These are phyloP conservation scores for Aegilops longissima DNA, from an alignment of 176 grass and related monocot genomes.

Conservation along the genomic window DNA sequence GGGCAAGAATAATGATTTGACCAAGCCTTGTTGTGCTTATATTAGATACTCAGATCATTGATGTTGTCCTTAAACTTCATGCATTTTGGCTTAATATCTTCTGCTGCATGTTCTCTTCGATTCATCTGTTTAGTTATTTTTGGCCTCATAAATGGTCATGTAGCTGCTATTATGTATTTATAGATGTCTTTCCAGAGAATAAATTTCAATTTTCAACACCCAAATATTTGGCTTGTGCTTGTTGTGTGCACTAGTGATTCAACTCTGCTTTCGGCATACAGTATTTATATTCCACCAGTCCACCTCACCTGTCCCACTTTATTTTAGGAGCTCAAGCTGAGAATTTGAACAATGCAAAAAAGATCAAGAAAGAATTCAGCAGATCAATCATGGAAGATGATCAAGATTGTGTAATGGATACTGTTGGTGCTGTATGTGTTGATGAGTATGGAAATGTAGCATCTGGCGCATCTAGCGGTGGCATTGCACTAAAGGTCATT, in stretches of 20 bases:
- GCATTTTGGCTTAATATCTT: conserved; percentile 2
- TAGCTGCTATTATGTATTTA: background rate
- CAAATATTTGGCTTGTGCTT: conserved; percentile 1
- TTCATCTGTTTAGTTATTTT: background rate
- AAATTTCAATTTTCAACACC: background rate
- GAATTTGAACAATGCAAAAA: conserved; percentile 32
- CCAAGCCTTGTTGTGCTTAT: background rate
- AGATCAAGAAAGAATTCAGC: conserved; percentile 30
- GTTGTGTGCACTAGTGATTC: background rate
- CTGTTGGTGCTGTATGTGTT: conserved; percentile 86
- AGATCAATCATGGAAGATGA: conserved; percentile 27
- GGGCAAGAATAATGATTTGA: background rate
- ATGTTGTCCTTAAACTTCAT: background rate
- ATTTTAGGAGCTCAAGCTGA: conserved; percentile 46
- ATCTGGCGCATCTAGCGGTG: conserved; percentile 93
- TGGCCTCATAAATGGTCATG: background rate
- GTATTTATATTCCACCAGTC: conserved; percentile 9
- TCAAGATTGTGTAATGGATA: conserved; percentile 77
- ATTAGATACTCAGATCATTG: conserved; percentile 1
- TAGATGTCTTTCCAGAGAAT: background rate
- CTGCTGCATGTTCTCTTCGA: background rate
- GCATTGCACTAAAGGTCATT: conserved; percentile 84
- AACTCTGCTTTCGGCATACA: background rate
- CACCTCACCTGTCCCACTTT: conserved; percentile 29
- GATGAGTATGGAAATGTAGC: conserved; percentile 66